Evolutionary conservation across 2,329 filamentous ascomycete species (phyloP), one percentile per base, ranked within the genome.

Genomic region (Nannizzia gypsea): DNA sequence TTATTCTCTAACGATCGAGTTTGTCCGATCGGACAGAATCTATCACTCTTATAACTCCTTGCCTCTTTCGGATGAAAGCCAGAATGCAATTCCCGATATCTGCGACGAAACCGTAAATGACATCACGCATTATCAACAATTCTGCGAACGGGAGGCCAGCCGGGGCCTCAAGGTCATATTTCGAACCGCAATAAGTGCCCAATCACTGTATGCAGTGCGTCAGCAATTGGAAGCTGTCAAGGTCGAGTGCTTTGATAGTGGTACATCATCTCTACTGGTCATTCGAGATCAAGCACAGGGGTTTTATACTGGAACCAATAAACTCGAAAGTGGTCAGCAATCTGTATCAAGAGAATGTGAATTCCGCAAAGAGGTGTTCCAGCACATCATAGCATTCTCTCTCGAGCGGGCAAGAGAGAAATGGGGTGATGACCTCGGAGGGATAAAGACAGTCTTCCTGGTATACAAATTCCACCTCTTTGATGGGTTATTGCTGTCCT

Each of bases 401-500:
- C 28, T 56, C 6, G 54, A 56, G 54, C 54, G 54, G 4, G 54
- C 31, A 15, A 36, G 31, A 28, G 54, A 56, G 22, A 36, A 36
- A 40, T 56, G 54, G 54, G 36, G 54, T 11, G 15, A 56, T 15
- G 54, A 56, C 20, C 54, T 36, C 8, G 31, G 36, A 24, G 54
- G 17, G 5, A 40, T 56, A 36, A 24, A 56, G 8, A 11, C 54
- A 13, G 4, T 56, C 8, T 56, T 40, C 5, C 11, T 56, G 31
- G 54, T 56, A 31, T 56, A 56, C 54, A 56, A 56, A 38, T 56
- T 56, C 36, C 54, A 56, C 15, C 20, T 56, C 15, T 56, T 56
- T 24, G 54, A 56, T 24, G 54, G 54, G 15, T 38, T 56, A 28
- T 28, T 56, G 31, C n/a, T 56, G n/a, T 56, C 54, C 17, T 56